Conservation (phyloP, 257 asterid genomes). For the Solanum sitiens region DNA sequence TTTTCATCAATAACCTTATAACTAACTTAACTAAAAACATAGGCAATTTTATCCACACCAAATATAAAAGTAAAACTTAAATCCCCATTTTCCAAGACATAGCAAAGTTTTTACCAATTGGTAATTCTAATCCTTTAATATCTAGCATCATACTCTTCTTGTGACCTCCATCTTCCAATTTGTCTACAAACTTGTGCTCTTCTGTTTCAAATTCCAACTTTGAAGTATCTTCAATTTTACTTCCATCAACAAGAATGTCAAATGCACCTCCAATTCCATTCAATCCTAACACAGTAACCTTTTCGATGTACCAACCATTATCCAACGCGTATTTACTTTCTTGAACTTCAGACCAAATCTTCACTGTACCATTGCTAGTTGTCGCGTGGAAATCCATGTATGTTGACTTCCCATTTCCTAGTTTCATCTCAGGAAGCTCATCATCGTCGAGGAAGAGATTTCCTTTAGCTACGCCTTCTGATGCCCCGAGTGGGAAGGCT, state of each 20-base stretch:
- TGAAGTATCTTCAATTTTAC: conserved; percentile 15
- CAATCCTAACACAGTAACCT: conserved; percentile 59
- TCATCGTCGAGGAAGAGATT: conserved; percentile 72
- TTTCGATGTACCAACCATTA: conserved; percentile 73
- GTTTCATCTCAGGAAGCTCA: conserved; percentile 77
- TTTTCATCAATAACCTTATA: background rate
- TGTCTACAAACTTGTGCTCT: conserved; percentile 18
- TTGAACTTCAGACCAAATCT: conserved; percentile 69
- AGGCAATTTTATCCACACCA: background rate
- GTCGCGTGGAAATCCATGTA: conserved; percentile 62
- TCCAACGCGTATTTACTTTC: conserved; percentile 60
- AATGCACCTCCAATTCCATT: conserved; percentile 23
- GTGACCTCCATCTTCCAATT: conserved; percentile 17
- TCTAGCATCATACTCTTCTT: conserved; percentile 65
- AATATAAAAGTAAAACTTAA: background rate
- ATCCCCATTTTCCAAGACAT: conserved; percentile 81
- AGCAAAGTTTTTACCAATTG: conserved; percentile 62
- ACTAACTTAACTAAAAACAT: background rate
- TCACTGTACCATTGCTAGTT: conserved; percentile 29
- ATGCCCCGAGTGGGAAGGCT: conserved; percentile 56
- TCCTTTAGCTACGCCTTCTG: conserved; percentile 48
- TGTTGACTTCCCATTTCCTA: conserved; percentile 51
- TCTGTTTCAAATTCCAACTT: conserved; percentile 25
- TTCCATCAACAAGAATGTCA: conserved; percentile 45
- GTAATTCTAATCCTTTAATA: conserved; percentile 58